Evolutionary conservation across 2,329 filamentous ascomycete species (phyloP), one percentile per base, ranked within the genome.

Genomic region (Neonectria hederae): DNA sequence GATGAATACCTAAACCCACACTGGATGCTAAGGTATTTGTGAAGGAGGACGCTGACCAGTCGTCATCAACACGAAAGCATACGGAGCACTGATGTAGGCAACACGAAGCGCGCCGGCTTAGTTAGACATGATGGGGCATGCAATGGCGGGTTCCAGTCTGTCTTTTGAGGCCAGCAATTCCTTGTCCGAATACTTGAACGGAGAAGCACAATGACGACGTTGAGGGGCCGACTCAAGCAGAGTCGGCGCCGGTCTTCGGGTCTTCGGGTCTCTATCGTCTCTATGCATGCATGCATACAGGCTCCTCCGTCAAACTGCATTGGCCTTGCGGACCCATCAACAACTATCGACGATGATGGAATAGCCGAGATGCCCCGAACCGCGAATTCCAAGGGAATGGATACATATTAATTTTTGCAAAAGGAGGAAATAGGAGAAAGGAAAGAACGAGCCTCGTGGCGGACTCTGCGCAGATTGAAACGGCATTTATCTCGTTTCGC

Each of bases 401-500:
- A 28, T 9, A 28, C 28, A 9, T 9, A 28, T 24, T 28, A 35
- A 58, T 49, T 49, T 63, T 49, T 57, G 38, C 52, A 58, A 54
- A 43, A 67, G 57, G 63, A 71, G 61, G 60, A 67, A 66, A 72
- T 62, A 63, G 60, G 40, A 60, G 54, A 63, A 59, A 58, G 32
- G 26, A 68, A 52, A 62, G 71, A 65, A 66, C 65, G 66, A 70
- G 71, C 71, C 69, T 65, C 51, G 35, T 28, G 22, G 66, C 62
- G 71, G 55, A 68, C 68, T 56, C 59, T 63, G 71, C 69, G 63
- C 49, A 59, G 65, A 54, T 53, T 61, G 62, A 73, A 72, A 73
- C 70, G 66, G 71, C 56, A 66, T 54, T 69, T 65, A 64, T 69
- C 68, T 73, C 66, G 62, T 69, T 70, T 72, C 66, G 63, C 69